phyloP scores from a whole-genome alignment of 139 green algal species.

The Zygnema circumcarinatum region DNA sequence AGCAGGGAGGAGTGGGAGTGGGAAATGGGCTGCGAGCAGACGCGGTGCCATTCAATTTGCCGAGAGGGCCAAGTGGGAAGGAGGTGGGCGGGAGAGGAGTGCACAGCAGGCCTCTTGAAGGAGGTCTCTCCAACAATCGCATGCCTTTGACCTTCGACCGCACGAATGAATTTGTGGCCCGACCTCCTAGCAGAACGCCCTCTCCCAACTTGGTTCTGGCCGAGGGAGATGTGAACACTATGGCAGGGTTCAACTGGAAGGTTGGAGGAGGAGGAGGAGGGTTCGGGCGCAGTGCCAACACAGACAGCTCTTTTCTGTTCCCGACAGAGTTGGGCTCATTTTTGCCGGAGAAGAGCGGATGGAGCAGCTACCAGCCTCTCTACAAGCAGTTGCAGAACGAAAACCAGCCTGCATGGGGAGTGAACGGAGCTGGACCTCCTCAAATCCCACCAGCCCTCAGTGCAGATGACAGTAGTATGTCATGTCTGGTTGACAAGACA shows the following conservation, averaged over 20 bases:
- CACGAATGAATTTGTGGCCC: constrained; percentile 18
- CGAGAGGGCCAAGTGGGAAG: not conserved
- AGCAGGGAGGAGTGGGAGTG: no score
- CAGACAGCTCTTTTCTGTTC: not conserved
- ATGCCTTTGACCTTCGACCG: constrained; percentile 46
- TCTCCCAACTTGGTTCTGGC: not conserved
- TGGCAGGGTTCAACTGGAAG: not conserved
- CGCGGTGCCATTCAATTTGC: not conserved
- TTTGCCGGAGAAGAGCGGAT: not conserved
- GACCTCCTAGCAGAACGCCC: not conserved
- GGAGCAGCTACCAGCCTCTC: not conserved
- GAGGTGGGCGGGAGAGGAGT: not conserved
- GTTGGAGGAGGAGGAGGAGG: not conserved
- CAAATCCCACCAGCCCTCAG: not conserved
- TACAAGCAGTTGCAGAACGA: constrained; percentile 25
- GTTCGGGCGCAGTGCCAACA: not conserved
- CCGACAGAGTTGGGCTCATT: not conserved
- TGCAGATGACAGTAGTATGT: not conserved
- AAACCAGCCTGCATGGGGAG: not conserved
- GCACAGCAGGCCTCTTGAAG: not conserved
- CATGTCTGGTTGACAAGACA: not conserved
- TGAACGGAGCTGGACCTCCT: not conserved
- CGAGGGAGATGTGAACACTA: not conserved
- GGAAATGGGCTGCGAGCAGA: not conserved
- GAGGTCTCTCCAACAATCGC: not conserved